Evolutionary conservation across 306 rosid genomes (phyloP).

Genomic region (Erythrophleum fordii): DNA sequence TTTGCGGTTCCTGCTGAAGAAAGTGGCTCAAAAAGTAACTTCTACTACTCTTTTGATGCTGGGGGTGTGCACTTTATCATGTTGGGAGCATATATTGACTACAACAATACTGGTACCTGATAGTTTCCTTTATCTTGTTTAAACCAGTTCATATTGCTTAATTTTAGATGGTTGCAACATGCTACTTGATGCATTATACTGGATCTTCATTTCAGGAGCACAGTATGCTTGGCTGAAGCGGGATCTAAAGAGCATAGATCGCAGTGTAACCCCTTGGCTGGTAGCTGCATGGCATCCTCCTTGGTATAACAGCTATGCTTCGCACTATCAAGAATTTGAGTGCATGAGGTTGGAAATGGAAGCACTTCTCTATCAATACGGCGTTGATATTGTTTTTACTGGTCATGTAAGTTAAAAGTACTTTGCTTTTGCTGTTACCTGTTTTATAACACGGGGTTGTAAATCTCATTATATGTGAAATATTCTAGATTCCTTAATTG

Average conservation of each 20-base stretch:
- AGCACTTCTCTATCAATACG: constrained; percentile 67
- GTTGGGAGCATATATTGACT: constrained; percentile 90
- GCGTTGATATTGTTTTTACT: constrained; percentile 75
- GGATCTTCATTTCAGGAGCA: constrained; percentile 62
- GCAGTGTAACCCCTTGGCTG: constrained; percentile 78
- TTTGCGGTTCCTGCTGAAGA: constrained; percentile 81
- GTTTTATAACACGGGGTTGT: constrained; percentile 9
- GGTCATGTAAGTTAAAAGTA: constrained; percentile 80
- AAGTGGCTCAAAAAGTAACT: constrained; percentile 75
- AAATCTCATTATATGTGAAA: constrained; percentile 7
- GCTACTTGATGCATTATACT: background rate
- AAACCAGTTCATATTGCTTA: background rate
- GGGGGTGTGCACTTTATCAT: constrained; percentile 88
- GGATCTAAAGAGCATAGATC: constrained; percentile 61
- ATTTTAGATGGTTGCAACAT: constrained; percentile 15
- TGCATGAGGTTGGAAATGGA: constrained; percentile 98
- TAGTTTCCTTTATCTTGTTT: constrained; percentile 16
- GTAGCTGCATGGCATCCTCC: constrained; percentile 91
- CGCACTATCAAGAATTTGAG: constrained; percentile 93
- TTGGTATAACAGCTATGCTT: constrained; percentile 90
- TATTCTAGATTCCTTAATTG: constrained; percentile 13
- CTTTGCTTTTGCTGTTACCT: background rate
- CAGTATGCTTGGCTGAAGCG: constrained; percentile 82
- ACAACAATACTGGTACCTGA: constrained; percentile 67
- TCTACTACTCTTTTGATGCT: constrained; percentile 83